Conservation (phyloP, 2,329 filamentous ascomycete species). For the Berkeleyomyces rouxiae region DNA sequence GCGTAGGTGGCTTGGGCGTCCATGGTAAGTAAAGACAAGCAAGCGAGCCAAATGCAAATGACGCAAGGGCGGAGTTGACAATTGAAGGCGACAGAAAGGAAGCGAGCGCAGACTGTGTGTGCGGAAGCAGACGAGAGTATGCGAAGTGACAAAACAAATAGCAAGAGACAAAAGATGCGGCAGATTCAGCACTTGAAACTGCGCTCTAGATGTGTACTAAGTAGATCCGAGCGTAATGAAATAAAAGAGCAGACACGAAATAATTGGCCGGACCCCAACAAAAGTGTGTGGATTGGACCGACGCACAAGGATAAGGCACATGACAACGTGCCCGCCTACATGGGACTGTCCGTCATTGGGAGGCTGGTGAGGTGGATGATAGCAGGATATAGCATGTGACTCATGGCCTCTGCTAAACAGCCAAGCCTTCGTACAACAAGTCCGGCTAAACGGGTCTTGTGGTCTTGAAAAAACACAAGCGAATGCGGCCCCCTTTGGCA, state of each 20-base stretch:
- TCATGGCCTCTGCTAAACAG: too few species aligned
- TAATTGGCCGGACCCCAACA: not conserved
- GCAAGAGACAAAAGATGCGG: not conserved
- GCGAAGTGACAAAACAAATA: not conserved
- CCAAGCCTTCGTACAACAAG: too few species aligned
- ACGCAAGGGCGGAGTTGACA: not conserved
- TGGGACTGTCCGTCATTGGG: not conserved
- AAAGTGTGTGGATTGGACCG: not conserved
- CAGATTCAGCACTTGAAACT: conserved; percentile 10
- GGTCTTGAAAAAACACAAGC: too few species aligned
- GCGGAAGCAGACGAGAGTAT: not conserved
- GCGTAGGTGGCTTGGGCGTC: too few species aligned
- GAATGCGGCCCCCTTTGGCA: too few species aligned
- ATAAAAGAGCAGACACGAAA: conserved; percentile 2
- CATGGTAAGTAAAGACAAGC: not conserved
- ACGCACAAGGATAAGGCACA: not conserved
- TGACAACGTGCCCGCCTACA: not conserved
- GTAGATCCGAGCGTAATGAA: not conserved
- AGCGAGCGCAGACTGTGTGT: not conserved
- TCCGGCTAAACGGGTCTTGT: too few species aligned
- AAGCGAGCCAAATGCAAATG: not conserved
- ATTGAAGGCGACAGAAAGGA: not conserved
- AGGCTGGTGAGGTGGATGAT: not conserved
- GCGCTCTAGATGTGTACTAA: conserved; percentile 1
- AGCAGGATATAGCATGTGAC: too few species aligned